phyloP scores from a whole-genome alignment of 1,284 basidiomycete species.

The Leccinum fallax region DNA sequence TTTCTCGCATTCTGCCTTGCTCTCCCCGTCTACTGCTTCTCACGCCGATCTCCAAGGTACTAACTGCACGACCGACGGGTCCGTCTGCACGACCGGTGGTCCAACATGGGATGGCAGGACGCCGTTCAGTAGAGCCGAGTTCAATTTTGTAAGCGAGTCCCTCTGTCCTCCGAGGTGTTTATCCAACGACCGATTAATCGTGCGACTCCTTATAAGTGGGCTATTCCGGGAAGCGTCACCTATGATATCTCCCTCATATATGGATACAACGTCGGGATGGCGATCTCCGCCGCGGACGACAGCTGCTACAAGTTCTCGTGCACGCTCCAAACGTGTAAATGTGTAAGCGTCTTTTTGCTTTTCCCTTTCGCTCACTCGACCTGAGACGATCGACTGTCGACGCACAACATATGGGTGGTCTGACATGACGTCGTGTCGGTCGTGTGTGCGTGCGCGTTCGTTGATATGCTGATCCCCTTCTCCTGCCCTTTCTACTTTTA shows the following conservation, averaged over 20 bases:
- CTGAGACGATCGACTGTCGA: not conserved
- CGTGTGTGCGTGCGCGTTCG: not conserved
- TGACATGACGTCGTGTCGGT: not conserved
- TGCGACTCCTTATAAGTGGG: too few species aligned
- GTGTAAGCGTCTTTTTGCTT: slow-evolving; percentile 2
- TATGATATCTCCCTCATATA: not conserved
- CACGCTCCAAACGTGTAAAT: slow-evolving; percentile 18
- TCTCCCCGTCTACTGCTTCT: not conserved
- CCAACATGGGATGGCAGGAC: slow-evolving; percentile 28
- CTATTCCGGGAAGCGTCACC: slow-evolving; percentile 21
- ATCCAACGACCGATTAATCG: not conserved
- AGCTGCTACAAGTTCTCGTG: slow-evolving; percentile 15
- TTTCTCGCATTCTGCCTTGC: not conserved
- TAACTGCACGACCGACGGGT: slow-evolving; percentile 18
- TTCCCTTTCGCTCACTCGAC: not conserved
- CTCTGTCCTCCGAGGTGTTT: not conserved
- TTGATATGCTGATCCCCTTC: not conserved
- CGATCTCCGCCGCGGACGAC: not conserved
- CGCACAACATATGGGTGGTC: not conserved
- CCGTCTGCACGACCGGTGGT: slow-evolving; percentile 27
- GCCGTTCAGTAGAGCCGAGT: slow-evolving; percentile 29
- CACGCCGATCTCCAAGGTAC: slow-evolving; percentile 18
- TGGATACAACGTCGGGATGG: slow-evolving; percentile 1
- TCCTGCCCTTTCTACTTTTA: not conserved
- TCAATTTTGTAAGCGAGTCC: slow-evolving; percentile 16